A percentile compares a stretch with the other conserved stretches of the same genome.
These are phyloP conservation scores for Xerophyta viscosa DNA, from an alignment of 106 monocot genomes.

Conservation along the genomic window DNA sequence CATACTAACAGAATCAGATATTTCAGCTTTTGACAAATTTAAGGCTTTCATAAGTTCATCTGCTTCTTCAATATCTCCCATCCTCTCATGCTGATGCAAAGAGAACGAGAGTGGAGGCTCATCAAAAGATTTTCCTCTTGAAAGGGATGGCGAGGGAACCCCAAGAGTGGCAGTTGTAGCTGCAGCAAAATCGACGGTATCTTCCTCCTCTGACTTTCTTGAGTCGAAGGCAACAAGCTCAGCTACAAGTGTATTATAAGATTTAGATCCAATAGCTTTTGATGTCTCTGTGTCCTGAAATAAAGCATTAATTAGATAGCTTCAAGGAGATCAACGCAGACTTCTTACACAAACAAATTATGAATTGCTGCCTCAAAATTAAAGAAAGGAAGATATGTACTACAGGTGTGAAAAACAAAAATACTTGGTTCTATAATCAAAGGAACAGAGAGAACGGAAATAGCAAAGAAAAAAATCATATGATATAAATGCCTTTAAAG, in stretches of 20 bases:
- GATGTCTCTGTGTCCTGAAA: slow-evolving; percentile 69
- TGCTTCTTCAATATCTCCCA: slow-evolving; percentile 71
- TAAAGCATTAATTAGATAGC: too few relatives aligned
- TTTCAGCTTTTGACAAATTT: slow-evolving; percentile 51
- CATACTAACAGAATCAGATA: slow-evolving; percentile 11
- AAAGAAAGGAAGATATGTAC: too few relatives aligned
- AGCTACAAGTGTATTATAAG: too few relatives aligned
- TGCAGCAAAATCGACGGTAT: slow-evolving; percentile 81
- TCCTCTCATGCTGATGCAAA: slow-evolving; percentile 27
- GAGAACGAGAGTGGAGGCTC: slow-evolving; percentile 17
- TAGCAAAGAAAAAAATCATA: too few relatives aligned
- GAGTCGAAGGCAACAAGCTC: slow-evolving; percentile 62
- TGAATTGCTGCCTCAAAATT: too few relatives aligned
- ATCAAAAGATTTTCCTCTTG: slow-evolving; percentile 73
- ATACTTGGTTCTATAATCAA: too few relatives aligned
- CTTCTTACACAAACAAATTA: too few relatives aligned
- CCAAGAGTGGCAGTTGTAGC: slow-evolving; percentile 88
- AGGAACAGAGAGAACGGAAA: too few relatives aligned
- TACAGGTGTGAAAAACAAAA: too few relatives aligned
- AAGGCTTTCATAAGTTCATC: slow-evolving; percentile 61
- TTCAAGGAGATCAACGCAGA: too few relatives aligned
- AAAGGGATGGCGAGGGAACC: too few relatives aligned
- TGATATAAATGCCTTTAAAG: too few relatives aligned
- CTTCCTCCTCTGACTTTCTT: slow-evolving; percentile 12
- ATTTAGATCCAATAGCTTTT: slow-evolving; percentile 66